phyloP scores from a whole-genome alignment of 2,329 filamentous ascomycete species.

The Pseudopithomyces maydicus region DNA sequence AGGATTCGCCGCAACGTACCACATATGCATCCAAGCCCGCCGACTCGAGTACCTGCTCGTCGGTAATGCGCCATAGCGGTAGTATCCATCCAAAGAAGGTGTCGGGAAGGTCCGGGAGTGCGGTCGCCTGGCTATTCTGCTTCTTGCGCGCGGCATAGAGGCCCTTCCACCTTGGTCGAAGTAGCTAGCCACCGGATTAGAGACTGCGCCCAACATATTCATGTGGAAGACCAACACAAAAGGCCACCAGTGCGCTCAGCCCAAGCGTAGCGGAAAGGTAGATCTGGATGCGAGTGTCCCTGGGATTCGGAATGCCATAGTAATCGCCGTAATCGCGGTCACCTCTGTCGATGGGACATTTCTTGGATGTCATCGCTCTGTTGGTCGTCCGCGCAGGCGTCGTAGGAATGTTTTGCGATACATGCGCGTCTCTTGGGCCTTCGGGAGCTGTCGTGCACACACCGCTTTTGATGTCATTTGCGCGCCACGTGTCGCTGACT shows the following conservation, averaged over 20 bases:
- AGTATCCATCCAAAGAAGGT: constrained; percentile 94
- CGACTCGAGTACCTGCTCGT: constrained; percentile 86
- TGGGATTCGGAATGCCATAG: constrained; percentile 42
- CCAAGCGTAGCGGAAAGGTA: constrained; percentile 74
- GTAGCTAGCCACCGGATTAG: constrained; percentile 60
- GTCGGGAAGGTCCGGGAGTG: constrained; percentile 79
- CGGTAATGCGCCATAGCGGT: constrained; percentile 79
- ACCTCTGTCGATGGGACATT: constrained; percentile 8
- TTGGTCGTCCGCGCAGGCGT: constrained; percentile 7
- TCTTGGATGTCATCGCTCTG: constrained; percentile 26
- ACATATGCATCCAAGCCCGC: constrained; percentile 96
- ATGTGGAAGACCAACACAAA: constrained; percentile 65
- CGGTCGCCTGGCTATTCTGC: constrained; percentile 66
- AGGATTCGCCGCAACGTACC: constrained; percentile 54
- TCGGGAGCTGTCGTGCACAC: no score
- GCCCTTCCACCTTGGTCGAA: constrained; percentile 88
- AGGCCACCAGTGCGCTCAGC: constrained; percentile 71
- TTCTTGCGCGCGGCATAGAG: constrained; percentile 89
- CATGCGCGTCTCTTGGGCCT: not conserved
- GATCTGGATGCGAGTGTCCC: constrained; percentile 65
- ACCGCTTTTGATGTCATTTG: not conserved
- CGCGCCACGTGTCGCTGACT: constrained; percentile 3
- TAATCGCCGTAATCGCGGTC: constrained; percentile 25
- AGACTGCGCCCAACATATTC: not conserved
- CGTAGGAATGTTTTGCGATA: constrained; percentile 7